phyloP scores from a whole-genome alignment of 164 flowering plant genomes.

The Nelumbo lutea region DNA sequence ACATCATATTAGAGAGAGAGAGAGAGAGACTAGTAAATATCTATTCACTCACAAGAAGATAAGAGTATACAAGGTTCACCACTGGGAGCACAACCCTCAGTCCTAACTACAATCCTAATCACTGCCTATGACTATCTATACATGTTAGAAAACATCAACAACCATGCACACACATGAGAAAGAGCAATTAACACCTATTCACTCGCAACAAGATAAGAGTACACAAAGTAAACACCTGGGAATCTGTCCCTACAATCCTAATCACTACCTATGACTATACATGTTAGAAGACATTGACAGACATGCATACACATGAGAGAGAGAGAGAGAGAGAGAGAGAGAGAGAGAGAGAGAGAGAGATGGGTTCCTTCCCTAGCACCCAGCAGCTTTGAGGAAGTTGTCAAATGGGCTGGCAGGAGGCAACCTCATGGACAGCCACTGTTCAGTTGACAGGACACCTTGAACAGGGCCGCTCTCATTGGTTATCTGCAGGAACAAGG shows the following conservation, averaged over 20 bases:
- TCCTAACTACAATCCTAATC: not conserved
- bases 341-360: not conserved
- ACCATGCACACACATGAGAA: not conserved
- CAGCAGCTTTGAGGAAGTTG: conserved; percentile 90
- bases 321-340: too few species aligned
- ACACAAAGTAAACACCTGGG: too few species aligned
- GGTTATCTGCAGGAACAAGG: conserved; percentile 28
- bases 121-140: not conserved
- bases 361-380: conserved; percentile 25
- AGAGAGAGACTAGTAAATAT: too few species aligned
- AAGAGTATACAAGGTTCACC: too few species aligned
- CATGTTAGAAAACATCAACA: conserved; percentile 1
- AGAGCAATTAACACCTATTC: too few species aligned
- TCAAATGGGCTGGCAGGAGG: conserved; percentile 99
- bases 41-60: too few species aligned
- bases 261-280: not conserved
- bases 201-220: too few species aligned
- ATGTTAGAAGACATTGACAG: not conserved
- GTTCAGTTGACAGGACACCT: conserved; percentile 21
- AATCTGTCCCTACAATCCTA: too few species aligned
- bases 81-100: too few species aligned
- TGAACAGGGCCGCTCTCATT: conserved; percentile 15
- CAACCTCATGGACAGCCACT: conserved; percentile 59
- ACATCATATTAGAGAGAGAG: too few species aligned
- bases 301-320: not conserved